Evolutionary conservation across 768 basidiomycete genomes (phyloP).

Genomic region (Russula lepida): DNA sequence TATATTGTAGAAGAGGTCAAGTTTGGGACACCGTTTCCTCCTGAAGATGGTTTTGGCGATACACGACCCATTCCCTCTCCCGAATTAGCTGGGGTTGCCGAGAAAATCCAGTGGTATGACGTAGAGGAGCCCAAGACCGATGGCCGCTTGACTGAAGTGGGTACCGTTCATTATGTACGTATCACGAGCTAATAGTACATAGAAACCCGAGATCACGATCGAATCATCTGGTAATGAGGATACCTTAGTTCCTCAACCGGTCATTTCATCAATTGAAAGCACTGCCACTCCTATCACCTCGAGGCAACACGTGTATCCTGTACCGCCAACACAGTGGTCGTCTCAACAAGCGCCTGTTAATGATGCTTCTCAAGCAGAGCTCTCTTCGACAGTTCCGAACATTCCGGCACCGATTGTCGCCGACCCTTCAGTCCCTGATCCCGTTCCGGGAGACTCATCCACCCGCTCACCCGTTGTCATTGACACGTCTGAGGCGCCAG

Average conservation of each 20-base stretch:
- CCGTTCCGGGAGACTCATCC: slow-evolving; percentile 6
- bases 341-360: background rate
- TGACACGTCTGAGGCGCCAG: background rate
- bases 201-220: slow-evolving; percentile 1
- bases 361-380: background rate
- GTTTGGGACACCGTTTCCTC: background rate
- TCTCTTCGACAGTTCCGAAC: background rate
- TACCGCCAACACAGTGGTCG: background rate
- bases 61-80: slow-evolving; percentile 8
- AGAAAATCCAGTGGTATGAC: slow-evolving; percentile 5
- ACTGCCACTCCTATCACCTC: background rate
- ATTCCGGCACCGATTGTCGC: slow-evolving; percentile 20
- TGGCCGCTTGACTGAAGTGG: slow-evolving; percentile 5
- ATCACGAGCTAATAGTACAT: background rate
- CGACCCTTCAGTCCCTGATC: slow-evolving; percentile 22
- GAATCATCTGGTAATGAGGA: background rate
- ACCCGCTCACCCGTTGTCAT: background rate
- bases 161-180: background rate
- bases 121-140: slow-evolving; percentile 13
- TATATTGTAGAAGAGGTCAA: slow-evolving; percentile 12
- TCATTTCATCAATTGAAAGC: background rate
- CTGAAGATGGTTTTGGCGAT: slow-evolving; percentile 1
- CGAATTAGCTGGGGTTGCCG: background rate
- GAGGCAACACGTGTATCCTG: background rate
- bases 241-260: background rate